Evolutionary conservation across 768 basidiomycete genomes (phyloP).

Genomic region (Infundibulicybe gibba): DNA sequence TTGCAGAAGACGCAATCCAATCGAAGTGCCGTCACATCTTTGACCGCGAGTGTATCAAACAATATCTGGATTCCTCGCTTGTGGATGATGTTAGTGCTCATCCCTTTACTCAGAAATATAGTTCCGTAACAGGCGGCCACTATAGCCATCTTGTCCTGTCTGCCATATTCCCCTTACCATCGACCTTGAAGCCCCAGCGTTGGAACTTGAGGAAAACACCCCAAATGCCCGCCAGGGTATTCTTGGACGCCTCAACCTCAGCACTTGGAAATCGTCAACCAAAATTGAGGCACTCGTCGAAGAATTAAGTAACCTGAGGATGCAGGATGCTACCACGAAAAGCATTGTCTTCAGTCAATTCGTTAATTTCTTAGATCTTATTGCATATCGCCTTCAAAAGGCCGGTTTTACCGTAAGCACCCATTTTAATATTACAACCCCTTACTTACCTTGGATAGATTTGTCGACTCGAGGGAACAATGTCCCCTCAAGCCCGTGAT

Average conservation of each 20-base stretch:
- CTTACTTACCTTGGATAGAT: constrained; percentile 41
- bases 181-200: constrained; percentile 90
- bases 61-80: constrained; percentile 77
- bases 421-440: neutral
- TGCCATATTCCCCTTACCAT: constrained; percentile 92
- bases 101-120: neutral
- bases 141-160: constrained; percentile 87
- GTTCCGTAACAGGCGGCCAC: too few relatives aligned
- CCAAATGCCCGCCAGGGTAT: constrained; percentile 79
- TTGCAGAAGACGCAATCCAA: constrained; percentile 96
- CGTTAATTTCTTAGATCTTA: constrained; percentile 89
- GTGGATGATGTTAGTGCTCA: constrained; percentile 54
- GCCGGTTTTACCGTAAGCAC: constrained; percentile 81
- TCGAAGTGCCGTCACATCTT: constrained; percentile 93
- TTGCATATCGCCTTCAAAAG: constrained; percentile 87
- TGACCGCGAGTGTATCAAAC: constrained; percentile 92
- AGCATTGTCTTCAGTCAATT: constrained; percentile 97
- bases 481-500: constrained; percentile 95
- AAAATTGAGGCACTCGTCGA: constrained; percentile 97
- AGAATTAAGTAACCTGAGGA: constrained; percentile 81
- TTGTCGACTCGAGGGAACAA: constrained; percentile 92
- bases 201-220: constrained; percentile 71
- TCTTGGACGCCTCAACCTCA: constrained; percentile 82
- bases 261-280: constrained; percentile 91
- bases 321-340: constrained; percentile 88